Evolutionary conservation across 2,329 filamentous ascomycete species (phyloP).

Genomic region (Dactylella cylindrospora): DNA sequence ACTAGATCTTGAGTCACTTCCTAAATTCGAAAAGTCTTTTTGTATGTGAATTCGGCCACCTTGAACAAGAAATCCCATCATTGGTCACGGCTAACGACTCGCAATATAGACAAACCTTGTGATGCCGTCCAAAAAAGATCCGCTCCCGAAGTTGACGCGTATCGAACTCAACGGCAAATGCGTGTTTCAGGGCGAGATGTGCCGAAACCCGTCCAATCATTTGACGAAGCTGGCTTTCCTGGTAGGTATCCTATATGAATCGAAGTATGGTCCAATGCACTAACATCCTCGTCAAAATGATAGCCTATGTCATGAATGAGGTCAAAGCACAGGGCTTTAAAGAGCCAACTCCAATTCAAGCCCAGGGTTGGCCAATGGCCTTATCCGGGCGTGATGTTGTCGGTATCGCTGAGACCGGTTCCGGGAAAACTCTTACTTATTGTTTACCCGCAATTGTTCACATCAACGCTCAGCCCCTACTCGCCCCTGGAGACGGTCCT

Average conservation of each 20-base stretch:
- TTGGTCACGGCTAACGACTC: neutral
- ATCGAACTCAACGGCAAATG: slow-evolving; percentile 83
- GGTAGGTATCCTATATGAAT: slow-evolving; percentile 49
- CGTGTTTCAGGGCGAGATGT: slow-evolving; percentile 76
- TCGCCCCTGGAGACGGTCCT: slow-evolving; percentile 90
- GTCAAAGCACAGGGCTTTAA: slow-evolving; percentile 98
- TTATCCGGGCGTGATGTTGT: slow-evolving; percentile 96
- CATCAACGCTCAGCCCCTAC: slow-evolving; percentile 97
- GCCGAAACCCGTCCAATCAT: slow-evolving; percentile 91
- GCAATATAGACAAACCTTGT: slow-evolving; percentile 34
- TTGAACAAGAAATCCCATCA: too few relatives aligned
- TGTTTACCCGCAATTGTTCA: slow-evolving; percentile 97
- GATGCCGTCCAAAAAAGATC: slow-evolving; percentile 68
- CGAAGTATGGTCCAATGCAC: neutral
- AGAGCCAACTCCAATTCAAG: slow-evolving; percentile 92
- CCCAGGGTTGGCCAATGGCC: slow-evolving; percentile 98
- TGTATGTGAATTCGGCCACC: slow-evolving; percentile 52
- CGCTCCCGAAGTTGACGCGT: slow-evolving; percentile 77
- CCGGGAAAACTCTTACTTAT: slow-evolving; percentile 98
- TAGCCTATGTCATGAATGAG: slow-evolving; percentile 89
- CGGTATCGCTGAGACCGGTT: slow-evolving; percentile 98
- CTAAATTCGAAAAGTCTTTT: slow-evolving; percentile 99
- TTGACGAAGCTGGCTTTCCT: slow-evolving; percentile 96
- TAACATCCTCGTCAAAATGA: slow-evolving; percentile 52
- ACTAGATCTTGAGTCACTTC: slow-evolving; percentile 71